Conservation (phyloP, 1,139 yeast genomes). For the Geotrichum phurueaensis region DNA sequence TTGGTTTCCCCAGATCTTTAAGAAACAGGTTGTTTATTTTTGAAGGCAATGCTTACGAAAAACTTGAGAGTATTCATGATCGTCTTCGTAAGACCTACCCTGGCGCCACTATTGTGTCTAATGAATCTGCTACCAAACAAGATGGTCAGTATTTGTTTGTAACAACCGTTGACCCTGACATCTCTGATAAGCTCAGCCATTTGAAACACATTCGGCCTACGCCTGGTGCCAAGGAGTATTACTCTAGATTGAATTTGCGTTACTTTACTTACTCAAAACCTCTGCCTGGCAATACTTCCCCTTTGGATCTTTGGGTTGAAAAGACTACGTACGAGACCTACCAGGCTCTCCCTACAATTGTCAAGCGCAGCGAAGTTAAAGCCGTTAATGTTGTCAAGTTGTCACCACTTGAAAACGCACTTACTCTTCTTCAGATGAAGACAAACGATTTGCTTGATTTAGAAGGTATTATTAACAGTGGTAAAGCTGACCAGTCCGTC, state of each 20-base stretch:
- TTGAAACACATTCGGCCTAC: conserved; percentile 19
- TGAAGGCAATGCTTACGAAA: conserved; percentile 85
- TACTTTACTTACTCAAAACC: conserved; percentile 65
- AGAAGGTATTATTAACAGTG: conserved; percentile 52
- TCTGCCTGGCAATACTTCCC: conserved; percentile 67
- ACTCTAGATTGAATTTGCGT: conserved; percentile 52
- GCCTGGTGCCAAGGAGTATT: conserved; percentile 30
- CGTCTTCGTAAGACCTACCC: conserved; percentile 70
- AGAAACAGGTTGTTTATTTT: conserved; percentile 73
- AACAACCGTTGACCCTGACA: conserved; percentile 61
- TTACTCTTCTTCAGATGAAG: conserved; percentile 58
- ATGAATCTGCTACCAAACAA: conserved; percentile 58
- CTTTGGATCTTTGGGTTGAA: conserved; percentile 80
- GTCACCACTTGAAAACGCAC: conserved; percentile 80
- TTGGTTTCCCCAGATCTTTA: conserved; percentile 73
- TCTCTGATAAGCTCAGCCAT: not conserved
- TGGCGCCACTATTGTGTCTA: conserved; percentile 68
- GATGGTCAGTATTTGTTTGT: conserved; percentile 73
- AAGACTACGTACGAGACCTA: conserved; percentile 73
- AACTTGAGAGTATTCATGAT: conserved; percentile 76
- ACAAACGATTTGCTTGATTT: conserved; percentile 66
- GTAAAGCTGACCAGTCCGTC: conserved; percentile 45
- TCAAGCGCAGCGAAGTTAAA: conserved; percentile 75
- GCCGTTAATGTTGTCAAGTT: conserved; percentile 46
- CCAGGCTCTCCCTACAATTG: conserved; percentile 78